Percentiles rank a stretch among this genome's conserved stretches.
phyloP scores from a whole-genome alignment of 108 stramenopile genomes.

The Nitzschia sp. region DNA sequence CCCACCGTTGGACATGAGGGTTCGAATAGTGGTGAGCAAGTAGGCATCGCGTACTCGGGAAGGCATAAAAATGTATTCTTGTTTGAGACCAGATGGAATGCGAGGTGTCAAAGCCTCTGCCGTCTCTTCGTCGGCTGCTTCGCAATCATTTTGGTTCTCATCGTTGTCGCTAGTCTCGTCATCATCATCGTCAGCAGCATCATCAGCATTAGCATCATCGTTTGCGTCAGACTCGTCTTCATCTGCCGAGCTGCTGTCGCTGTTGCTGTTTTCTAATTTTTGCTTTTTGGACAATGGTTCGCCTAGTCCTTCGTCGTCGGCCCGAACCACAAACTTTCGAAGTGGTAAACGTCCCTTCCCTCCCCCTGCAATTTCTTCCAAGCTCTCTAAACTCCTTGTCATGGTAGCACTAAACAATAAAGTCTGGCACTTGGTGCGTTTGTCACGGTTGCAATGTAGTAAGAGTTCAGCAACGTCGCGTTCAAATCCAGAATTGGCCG shows the following conservation, averaged over 20 bases:
- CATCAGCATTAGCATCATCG: conserved; percentile 17
- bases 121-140: conserved; percentile 20
- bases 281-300: conserved; percentile 25
- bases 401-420: conserved; percentile 96
- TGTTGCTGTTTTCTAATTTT: conserved; percentile 29
- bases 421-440: conserved; percentile 81
- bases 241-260: conserved; percentile 1
- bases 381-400: conserved; percentile 79
- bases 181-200: conserved; percentile 19
- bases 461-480: conserved; percentile 88
- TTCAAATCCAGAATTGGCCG: conserved; percentile 84
- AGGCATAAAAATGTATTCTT: conserved; percentile 97
- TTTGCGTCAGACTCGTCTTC: conserved; percentile 9
- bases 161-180: conserved; percentile 14
- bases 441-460: conserved; percentile 41
- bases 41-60: conserved; percentile 85
- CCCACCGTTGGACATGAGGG: conserved; percentile 78
- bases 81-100: conserved; percentile 85
- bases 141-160: conserved; percentile 21
- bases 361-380: conserved; percentile 80
- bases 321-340: conserved; percentile 63
- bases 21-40: conserved; percentile 70
- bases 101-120: conserved; percentile 51
- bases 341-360: conserved; percentile 70
- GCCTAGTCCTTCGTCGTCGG: conserved; percentile 30